phyloP scores from a whole-genome alignment of 306 rosid genomes.

The Acacia confusa region DNA sequence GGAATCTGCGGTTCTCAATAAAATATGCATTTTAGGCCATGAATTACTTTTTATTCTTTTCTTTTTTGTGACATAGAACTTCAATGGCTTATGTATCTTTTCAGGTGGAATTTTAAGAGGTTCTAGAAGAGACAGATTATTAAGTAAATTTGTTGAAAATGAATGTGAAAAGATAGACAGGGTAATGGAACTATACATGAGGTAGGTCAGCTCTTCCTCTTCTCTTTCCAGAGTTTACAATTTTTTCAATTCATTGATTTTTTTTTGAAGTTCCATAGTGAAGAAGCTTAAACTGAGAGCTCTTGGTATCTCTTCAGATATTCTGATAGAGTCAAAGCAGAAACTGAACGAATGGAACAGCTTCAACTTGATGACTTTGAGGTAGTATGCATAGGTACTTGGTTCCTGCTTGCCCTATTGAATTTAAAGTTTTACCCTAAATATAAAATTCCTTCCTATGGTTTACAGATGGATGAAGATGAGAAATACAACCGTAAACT shows the following conservation, averaged over 20 bases:
- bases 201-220: slow-evolving; percentile 50
- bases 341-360: slow-evolving; percentile 66
- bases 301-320: slow-evolving; percentile 49
- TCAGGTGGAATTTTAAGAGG: slow-evolving; percentile 96
- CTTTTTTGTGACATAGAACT: slow-evolving; percentile 20
- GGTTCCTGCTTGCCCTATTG: slow-evolving; percentile 14
- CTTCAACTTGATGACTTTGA: slow-evolving; percentile 82
- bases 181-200: slow-evolving; percentile 88
- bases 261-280: slow-evolving; percentile 16
- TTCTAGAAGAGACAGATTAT: slow-evolving; percentile 88
- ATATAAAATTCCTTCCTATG: slow-evolving; percentile 23
- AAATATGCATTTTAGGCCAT: slow-evolving; percentile 4
- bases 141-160: slow-evolving; percentile 87
- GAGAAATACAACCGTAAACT: slow-evolving; percentile 88
- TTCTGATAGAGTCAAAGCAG: slow-evolving; percentile 80
- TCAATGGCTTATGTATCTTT: slow-evolving; percentile 30
- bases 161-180: slow-evolving; percentile 97
- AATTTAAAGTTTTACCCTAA: neutral
- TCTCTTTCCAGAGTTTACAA: slow-evolving; percentile 14
- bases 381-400: slow-evolving; percentile 46
- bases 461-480: slow-evolving; percentile 84
- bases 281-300: slow-evolving; percentile 7
- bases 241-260: slow-evolving; percentile 10
- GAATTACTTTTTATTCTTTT: neutral
- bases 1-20: slow-evolving; percentile 3